Conservation (phyloP, 2,329 filamentous ascomycete genomes). For the Macroventuria anomochaeta region DNA sequence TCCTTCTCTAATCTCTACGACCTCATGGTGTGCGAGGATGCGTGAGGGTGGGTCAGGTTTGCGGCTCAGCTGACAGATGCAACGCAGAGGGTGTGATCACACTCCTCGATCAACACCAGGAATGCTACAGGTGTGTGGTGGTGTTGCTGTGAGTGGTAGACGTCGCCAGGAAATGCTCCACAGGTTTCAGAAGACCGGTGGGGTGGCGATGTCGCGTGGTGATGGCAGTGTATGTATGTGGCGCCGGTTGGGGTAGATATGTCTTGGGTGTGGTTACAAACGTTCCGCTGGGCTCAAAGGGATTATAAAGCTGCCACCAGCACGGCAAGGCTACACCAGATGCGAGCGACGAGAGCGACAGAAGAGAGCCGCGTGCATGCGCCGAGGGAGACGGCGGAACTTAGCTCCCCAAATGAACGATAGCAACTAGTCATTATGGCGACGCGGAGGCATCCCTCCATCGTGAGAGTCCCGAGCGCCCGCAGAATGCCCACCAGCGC, state of each 20-base stretch:
- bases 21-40: slow-evolving; percentile 37
- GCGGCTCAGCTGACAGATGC: slow-evolving; percentile 47
- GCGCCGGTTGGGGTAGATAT: slow-evolving; percentile 11
- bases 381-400: slow-evolving; percentile 31
- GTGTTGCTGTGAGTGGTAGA: slow-evolving; percentile 15
- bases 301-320: slow-evolving; percentile 27
- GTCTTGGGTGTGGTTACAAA: slow-evolving; percentile 24
- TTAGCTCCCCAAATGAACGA: slow-evolving; percentile 31
- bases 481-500: background rate
- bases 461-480: slow-evolving; percentile 11
- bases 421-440: slow-evolving; percentile 26
- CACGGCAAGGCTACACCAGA: slow-evolving; percentile 14
- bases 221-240: slow-evolving; percentile 14
- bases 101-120: background rate
- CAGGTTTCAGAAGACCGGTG: slow-evolving; percentile 28
- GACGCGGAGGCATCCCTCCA: slow-evolving; percentile 13
- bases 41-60: slow-evolving; percentile 33
- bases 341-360: slow-evolving; percentile 13
- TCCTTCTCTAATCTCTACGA: slow-evolving; percentile 35
- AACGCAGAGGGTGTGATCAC: slow-evolving; percentile 23
- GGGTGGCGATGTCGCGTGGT: slow-evolving; percentile 32
- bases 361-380: slow-evolving; percentile 14
- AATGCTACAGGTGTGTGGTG: slow-evolving; percentile 2
- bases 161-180: slow-evolving; percentile 27
- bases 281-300: slow-evolving; percentile 25